Evolutionary conservation across 2,329 filamentous ascomycete species (phyloP), one percentile per base, ranked within the genome.

Genomic region (Diaporthe sp.): DNA sequence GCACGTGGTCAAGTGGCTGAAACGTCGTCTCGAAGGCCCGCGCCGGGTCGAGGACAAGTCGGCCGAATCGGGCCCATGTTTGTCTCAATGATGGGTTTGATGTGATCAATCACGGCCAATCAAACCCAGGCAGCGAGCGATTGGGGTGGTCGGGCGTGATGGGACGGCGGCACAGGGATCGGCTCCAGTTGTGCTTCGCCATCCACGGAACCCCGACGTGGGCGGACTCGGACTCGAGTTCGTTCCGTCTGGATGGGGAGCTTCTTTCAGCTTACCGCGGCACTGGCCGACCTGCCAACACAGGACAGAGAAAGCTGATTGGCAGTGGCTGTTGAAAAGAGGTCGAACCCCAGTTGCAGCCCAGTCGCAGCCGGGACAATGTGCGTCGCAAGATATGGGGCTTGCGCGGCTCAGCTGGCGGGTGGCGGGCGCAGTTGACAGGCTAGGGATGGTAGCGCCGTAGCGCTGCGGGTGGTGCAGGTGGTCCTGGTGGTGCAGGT

Each of bases 401-500:
- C 65, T 68, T 68, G 62, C 46, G 62, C 62, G 62, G 62, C 62
- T 61, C 70, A 61, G 70, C 53, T 61, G 57, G 70, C 70, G 28
- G 31, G 34, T 25, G 42, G 31, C 42, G 55, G 42, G 70, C 70
- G 55, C 55, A 61, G 31, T 51, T 17, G 42, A 72, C 28, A 25
- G 46, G 70, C 55, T 39, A 61, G 70, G 37, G 6, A 37, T 39
- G 31, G 31, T 37, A 22, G 62, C 22, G 28, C 28, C 31, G 42
- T 51, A 25, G 62, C 44, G 62, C n/a, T n/a, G 8, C 17, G 62
- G 42, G 44, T 17, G 44, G 60, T 25, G 39, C n/a, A 22, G 37
- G 15, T 31, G 28, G 28, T 28, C 2, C 28, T 28, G 37, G 15
- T 44, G 22, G 19, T 28, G 37, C 37, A 15, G 58, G 0, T 25